phyloP scores from a whole-genome alignment of 352 stramenopile genomes.

The Phytophthora meadii region DNA sequence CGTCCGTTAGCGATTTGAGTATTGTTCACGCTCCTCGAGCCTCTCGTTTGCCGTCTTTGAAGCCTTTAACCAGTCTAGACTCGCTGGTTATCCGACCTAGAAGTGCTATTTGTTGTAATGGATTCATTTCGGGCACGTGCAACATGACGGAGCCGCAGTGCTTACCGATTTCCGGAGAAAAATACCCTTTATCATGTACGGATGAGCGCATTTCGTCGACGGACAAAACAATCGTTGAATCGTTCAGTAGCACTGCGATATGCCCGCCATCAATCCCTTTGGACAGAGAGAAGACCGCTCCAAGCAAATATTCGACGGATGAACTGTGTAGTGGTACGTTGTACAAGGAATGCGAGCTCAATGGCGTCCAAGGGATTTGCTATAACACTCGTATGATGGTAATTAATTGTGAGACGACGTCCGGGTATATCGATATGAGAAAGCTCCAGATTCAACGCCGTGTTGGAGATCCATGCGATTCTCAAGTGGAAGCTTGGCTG shows the following conservation, averaged over 20 bases:
- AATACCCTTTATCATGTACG: constrained; percentile 24
- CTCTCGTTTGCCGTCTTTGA: constrained; percentile 27
- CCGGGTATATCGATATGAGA: constrained; percentile 31
- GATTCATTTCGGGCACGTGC: constrained; percentile 34
- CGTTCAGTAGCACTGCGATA: constrained; percentile 3
- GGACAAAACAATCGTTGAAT: constrained; percentile 11
- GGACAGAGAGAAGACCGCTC: constrained; percentile 16
- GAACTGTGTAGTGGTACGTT: constrained; percentile 34
- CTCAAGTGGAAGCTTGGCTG: constrained; percentile 45
- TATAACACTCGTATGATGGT: constrained; percentile 50
- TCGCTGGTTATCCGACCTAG: constrained; percentile 26
- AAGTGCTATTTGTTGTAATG: constrained; percentile 46
- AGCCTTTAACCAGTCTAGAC: constrained; percentile 18
- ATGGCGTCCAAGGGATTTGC: constrained; percentile 41
- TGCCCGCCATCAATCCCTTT: constrained; percentile 14
- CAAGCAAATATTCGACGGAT: constrained; percentile 37
- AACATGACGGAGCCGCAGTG: constrained; percentile 38
- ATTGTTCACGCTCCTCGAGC: constrained; percentile 29
- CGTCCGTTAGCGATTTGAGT: constrained; percentile 18
- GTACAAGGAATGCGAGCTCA: constrained; percentile 40
- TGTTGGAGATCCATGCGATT: constrained; percentile 36
- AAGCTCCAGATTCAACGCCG: constrained; percentile 38
- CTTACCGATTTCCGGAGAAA: constrained; percentile 29
- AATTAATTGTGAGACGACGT: constrained; percentile 30
- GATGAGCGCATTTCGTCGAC: constrained; percentile 18